phyloP scores from a whole-genome alignment of 352 stramenopile species.

The Halophytophthora polymorphica region DNA sequence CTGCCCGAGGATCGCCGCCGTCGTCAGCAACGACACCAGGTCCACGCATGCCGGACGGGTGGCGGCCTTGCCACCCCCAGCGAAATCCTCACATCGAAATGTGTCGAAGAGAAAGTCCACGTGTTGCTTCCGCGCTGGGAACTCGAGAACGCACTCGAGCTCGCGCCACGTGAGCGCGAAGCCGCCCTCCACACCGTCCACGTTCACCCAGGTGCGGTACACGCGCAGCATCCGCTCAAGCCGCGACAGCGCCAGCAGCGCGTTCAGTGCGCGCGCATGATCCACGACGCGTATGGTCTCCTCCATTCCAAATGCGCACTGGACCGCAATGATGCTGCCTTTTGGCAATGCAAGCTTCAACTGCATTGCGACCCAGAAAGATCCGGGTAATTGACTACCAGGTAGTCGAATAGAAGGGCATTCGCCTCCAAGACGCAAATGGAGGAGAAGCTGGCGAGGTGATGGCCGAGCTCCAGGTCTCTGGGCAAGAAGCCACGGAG shows the following conservation, averaged over 20 bases:
- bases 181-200: slow-evolving; percentile 48
- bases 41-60: slow-evolving; percentile 32
- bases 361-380: too few relatives aligned
- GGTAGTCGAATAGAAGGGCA: too few relatives aligned
- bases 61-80: neutral
- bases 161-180: slow-evolving; percentile 61
- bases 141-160: slow-evolving; percentile 62
- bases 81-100: slow-evolving; percentile 22
- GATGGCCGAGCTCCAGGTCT: too few relatives aligned
- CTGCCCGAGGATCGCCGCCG: slow-evolving; percentile 40
- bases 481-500: too few relatives aligned
- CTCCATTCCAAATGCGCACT: too few relatives aligned
- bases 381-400: too few relatives aligned
- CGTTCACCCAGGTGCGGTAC: slow-evolving; percentile 54
- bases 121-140: slow-evolving; percentile 21
- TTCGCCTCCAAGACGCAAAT: too few relatives aligned
- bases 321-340: too few relatives aligned
- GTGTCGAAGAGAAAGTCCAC: slow-evolving; percentile 53
- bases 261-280: slow-evolving; percentile 38
- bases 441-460: too few relatives aligned
- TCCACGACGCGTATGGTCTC: slow-evolving; percentile 23
- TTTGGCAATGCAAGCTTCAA: too few relatives aligned
- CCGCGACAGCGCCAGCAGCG: slow-evolving; percentile 33
- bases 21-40: slow-evolving; percentile 51
- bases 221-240: slow-evolving; percentile 58